Evolutionary conservation across 352 stramenopile genomes (phyloP), one percentile per base, ranked within the genome.

Genomic region (Globisporangium emineosum): DNA sequence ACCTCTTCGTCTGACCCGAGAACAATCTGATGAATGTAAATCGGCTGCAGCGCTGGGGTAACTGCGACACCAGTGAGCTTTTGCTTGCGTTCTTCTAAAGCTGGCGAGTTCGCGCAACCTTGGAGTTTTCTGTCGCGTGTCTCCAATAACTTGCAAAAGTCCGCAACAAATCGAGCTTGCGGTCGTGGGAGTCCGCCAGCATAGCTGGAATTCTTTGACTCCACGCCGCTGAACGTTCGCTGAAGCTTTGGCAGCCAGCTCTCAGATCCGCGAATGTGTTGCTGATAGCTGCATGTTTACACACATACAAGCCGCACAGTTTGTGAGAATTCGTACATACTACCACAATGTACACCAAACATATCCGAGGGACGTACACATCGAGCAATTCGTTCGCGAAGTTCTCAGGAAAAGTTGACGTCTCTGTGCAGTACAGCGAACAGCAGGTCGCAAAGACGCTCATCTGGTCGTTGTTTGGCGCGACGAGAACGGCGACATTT

Each of bases 401-500:
- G 50, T 81, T 89, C 52, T 84, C 76, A 15, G 86, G 86, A 35
- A 90, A 91, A 0, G 73, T 81, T 6, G 64, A 77, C 13, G 77
- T 79, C 30, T 90, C 79, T 0, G 82, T 91, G 53, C 81, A 83
- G 54, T 96, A 96, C 0, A 96, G 66, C 37, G 88, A 86, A 51
- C 83, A 93, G 62, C 88, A 96, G 1, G 88, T 93, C n/a, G 86
- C 79, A 72, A 93, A 96, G 5, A 96, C 80, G 60, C 83, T 93
- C 76, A 93, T 90, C 62, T 96, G 88, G 40, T 96, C 85, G 45
- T 94, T 92, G 66, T 91, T 94, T 0, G 88, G 88, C 0, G 88
- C 84, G 9, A 96, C 65, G 32, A 96, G 70, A 50, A 96, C 86
- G 13, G 82, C 86, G 32, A 93, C 83, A 50, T 94, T 93, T 29